phyloP scores from a whole-genome alignment of 345 rosid genomes.

The Populus nigra region DNA sequence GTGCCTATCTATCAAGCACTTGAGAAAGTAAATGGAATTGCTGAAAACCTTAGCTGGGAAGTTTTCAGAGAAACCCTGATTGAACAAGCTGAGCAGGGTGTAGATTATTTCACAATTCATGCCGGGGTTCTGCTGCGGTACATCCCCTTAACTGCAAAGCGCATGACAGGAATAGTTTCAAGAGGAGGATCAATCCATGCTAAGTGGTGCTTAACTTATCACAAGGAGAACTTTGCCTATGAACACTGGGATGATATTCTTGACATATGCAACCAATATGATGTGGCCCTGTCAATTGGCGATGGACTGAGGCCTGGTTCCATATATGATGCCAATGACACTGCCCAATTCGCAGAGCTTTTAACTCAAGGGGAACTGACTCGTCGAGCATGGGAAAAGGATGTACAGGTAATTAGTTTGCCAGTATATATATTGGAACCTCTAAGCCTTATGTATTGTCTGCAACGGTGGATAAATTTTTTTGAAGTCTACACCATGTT shows the following conservation, averaged over 20 bases:
- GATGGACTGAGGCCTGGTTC: slow-evolving; percentile 98
- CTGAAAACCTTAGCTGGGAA: slow-evolving; percentile 92
- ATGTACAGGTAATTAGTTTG: slow-evolving; percentile 69
- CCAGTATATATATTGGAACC: background rate
- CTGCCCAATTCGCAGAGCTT: slow-evolving; percentile 98
- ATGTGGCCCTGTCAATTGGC: slow-evolving; percentile 90
- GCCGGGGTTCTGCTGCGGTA: slow-evolving; percentile 89
- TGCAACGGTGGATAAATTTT: background rate
- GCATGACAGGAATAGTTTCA: slow-evolving; percentile 96
- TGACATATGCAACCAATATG: slow-evolving; percentile 93
- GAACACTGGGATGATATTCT: slow-evolving; percentile 99
- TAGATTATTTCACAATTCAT: slow-evolving; percentile 95
- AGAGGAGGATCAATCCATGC: slow-evolving; percentile 99
- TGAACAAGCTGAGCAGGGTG: slow-evolving; percentile 99
- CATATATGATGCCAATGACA: slow-evolving; percentile 95
- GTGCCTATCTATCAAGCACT: slow-evolving; percentile 98
- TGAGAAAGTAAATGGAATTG: slow-evolving; percentile 91
- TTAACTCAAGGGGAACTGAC: slow-evolving; percentile 97
- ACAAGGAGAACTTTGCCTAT: slow-evolving; percentile 94
- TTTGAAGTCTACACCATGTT: background rate
- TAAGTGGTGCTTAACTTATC: slow-evolving; percentile 95
- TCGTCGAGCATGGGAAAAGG: slow-evolving; percentile 96
- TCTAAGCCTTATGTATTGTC: background rate
- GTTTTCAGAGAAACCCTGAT: slow-evolving; percentile 84
- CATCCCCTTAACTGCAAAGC: slow-evolving; percentile 89